Evolutionary conservation across 331 rosid species (phyloP), one percentile per base, ranked within the genome.

Genomic region (Quercus tomentella): DNA sequence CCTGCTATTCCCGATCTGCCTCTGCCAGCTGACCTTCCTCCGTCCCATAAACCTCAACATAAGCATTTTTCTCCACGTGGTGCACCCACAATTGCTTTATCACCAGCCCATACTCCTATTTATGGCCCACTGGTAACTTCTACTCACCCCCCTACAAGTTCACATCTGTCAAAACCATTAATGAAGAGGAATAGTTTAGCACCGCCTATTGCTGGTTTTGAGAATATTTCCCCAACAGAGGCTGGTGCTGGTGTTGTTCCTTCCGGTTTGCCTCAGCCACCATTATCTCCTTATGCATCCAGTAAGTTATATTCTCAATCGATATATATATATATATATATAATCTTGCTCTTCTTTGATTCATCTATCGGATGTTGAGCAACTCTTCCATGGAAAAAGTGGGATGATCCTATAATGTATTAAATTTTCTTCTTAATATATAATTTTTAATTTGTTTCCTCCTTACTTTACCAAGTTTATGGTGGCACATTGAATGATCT

Each of bases 181-280:
- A 82, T 82, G 88, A 88, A 77, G 93, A 86, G 85, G 81, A 79
- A 78, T 79, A 92, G 73, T 78, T 77, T 86, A 76, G 87, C 87
- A 79, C 83, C 89, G 69, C 91, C 93, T 3, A 76, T 76, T 73
- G 73, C 88, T 70, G 82, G 94, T 81, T 84, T 83, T 69, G 81
- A 87, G 82, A 69, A 83, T 76, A 80, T 85, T 56, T 86, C 97
- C 43, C 98, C 98, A 52, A 37, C 82, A 28, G 87, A 87, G 76
- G 84, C 93, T 18, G 31, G 66, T 41, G 80, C 85, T 80, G 96
- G 91, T 56, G 83, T 88, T 56, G 80, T 85, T 69, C 92, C 95
- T 83, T 88, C 92, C 49, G 89, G 86, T 56, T 79, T 92, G 87
- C 79, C 92, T 77, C 91, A 94, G 82, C 94, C 94, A 4, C 96